Evolutionary conservation across 768 basidiomycete genomes (phyloP).

Genomic region (Dacryopinax primogenitus): DNA sequence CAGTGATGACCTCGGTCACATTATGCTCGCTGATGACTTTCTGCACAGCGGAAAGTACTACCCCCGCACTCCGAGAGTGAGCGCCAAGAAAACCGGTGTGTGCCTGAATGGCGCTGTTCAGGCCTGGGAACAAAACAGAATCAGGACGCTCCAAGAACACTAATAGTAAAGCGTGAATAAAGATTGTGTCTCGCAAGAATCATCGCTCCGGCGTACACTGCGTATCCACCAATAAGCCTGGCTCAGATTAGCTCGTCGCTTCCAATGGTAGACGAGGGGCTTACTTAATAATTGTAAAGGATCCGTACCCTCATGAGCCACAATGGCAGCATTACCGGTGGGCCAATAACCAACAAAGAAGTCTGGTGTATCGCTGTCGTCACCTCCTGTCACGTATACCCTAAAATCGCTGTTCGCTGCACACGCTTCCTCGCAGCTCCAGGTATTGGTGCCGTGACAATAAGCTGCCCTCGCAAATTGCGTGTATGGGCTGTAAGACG

Average conservation of each 20-base stretch:
- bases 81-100: conserved; percentile 38
- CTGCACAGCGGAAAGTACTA: conserved; percentile 36
- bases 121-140: conserved; percentile 38
- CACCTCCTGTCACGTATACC: conserved; percentile 38
- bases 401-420: conserved; percentile 37
- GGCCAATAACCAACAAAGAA: conserved; percentile 48
- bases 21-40: conserved; percentile 31
- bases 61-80: conserved; percentile 37
- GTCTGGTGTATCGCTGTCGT: conserved; percentile 33
- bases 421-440: conserved; percentile 36
- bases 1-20: conserved; percentile 33
- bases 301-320: conserved; percentile 51
- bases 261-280: neutral
- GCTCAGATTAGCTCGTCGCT: conserved; percentile 24
- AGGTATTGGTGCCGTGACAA: conserved; percentile 35
- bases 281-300: conserved; percentile 38
- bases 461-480: conserved; percentile 47
- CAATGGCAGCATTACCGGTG: conserved; percentile 37
- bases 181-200: neutral
- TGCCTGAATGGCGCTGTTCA: conserved; percentile 31
- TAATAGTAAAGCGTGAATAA: neutral
- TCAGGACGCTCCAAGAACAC: conserved; percentile 28
- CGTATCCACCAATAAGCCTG: conserved; percentile 33
- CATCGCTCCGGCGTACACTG: conserved; percentile 16
- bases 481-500: conserved; percentile 35